Conservation (phyloP, 441 rosid genomes). For the Breynia disticha region DNA sequence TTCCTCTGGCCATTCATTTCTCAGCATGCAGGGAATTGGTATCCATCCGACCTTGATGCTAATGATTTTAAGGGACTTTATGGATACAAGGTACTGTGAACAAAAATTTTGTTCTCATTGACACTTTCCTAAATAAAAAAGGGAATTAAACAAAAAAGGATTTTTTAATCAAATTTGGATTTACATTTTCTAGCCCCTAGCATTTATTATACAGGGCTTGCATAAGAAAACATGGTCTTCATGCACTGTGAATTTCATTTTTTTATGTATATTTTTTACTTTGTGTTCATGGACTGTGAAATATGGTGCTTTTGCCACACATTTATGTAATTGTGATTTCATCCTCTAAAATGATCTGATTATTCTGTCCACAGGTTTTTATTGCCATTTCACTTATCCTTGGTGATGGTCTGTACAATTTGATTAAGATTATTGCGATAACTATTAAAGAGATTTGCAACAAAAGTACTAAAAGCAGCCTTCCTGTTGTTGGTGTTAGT, state of each 20-base stretch:
- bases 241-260: not conserved
- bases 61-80: conserved; percentile 78
- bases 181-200: too few species aligned
- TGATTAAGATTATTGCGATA: conserved; percentile 63
- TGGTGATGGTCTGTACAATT: conserved; percentile 92
- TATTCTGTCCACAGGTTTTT: conserved; percentile 65
- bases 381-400: conserved; percentile 75
- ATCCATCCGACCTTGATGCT: conserved; percentile 29
- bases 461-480: conserved; percentile 43
- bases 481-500: conserved; percentile 45
- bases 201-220: too few species aligned
- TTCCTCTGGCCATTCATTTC: conserved; percentile 83
- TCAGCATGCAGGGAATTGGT: conserved; percentile 71
- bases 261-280: not conserved
- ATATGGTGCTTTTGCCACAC: too few species aligned
- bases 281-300: too few species aligned
- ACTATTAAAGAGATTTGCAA: conserved; percentile 55
- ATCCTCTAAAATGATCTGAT: too few species aligned
- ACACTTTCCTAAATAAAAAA: too few species aligned
- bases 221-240: too few species aligned
- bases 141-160: too few species aligned
- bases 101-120: too few species aligned
- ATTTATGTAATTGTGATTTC: too few species aligned
- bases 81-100: conserved; percentile 60
- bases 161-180: too few species aligned